Conservation (phyloP, 192 early-diverging fungal species). For the Backusella liffmaniae region DNA sequence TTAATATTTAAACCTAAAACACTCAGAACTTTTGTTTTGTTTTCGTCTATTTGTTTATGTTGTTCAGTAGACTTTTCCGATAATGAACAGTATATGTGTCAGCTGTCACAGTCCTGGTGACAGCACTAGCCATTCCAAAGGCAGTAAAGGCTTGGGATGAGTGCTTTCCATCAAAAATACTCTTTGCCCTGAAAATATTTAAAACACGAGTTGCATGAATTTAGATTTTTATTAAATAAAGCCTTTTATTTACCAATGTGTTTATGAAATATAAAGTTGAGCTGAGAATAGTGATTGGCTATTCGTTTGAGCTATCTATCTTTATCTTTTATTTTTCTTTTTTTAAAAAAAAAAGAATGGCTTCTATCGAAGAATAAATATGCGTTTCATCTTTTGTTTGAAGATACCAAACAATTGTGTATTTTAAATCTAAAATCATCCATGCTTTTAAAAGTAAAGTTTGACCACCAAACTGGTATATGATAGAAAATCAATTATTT, state of each 20-base stretch:
- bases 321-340: background rate
- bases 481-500: background rate
- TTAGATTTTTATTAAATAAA: background rate
- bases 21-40: background rate
- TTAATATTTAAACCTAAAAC: conserved; percentile 3
- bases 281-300: background rate
- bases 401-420: background rate
- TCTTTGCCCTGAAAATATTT: background rate
- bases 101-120: background rate
- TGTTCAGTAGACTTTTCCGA: background rate
- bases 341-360: background rate
- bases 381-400: background rate
- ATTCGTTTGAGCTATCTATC: background rate
- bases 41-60: conserved; percentile 2
- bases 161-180: background rate
- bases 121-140: background rate
- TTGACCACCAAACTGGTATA: background rate
- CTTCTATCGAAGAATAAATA: background rate
- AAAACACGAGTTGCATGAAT: background rate
- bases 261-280: background rate
- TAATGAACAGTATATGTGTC: background rate
- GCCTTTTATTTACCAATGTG: background rate
- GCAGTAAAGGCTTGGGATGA: background rate
- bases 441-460: background rate
- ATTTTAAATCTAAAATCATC: background rate